phyloP scores from a whole-genome alignment of 176 grass and related monocot genomes.

The Triticum monococcum region DNA sequence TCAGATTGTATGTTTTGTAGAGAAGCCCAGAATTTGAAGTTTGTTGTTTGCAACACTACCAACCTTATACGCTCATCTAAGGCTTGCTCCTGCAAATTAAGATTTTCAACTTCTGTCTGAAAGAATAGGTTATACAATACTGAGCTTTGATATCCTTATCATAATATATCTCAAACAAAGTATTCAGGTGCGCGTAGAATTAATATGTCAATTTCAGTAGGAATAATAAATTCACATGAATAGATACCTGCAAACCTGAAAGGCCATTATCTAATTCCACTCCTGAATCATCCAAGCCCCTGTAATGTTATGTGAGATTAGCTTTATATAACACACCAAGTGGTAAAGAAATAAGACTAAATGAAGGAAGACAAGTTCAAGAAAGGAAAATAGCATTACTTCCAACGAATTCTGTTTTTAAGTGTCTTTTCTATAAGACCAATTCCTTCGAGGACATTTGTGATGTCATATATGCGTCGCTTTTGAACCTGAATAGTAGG shows the following conservation, averaged over 20 bases:
- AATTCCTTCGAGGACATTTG: slow-evolving; percentile 99
- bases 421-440: slow-evolving; percentile 98
- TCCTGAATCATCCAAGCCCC: slow-evolving; percentile 82
- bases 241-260: slow-evolving; percentile 77
- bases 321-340: slow-evolving; percentile 32
- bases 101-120: slow-evolving; percentile 86
- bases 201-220: slow-evolving; percentile 26
- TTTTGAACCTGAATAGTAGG: slow-evolving; percentile 83
- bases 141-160: slow-evolving; percentile 4
- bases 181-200: not conserved
- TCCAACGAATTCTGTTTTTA: slow-evolving; percentile 97
- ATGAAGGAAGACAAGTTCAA: slow-evolving; percentile 3
- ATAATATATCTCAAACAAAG: not conserved
- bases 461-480: slow-evolving; percentile 99
- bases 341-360: slow-evolving; percentile 12
- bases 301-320: slow-evolving; percentile 31
- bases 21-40: not conserved
- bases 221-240: slow-evolving; percentile 13
- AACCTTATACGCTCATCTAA: slow-evolving; percentile 89
- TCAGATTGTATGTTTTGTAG: slow-evolving; percentile 8
- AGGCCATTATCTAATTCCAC: slow-evolving; percentile 65
- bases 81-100: slow-evolving; percentile 64
- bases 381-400: slow-evolving; percentile 53
- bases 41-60: slow-evolving; percentile 23
- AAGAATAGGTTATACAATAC: slow-evolving; percentile 32